Evolutionary conservation across 495 filamentous ascomycete species (phyloP).

Genomic region (Xylaria nigripes): DNA sequence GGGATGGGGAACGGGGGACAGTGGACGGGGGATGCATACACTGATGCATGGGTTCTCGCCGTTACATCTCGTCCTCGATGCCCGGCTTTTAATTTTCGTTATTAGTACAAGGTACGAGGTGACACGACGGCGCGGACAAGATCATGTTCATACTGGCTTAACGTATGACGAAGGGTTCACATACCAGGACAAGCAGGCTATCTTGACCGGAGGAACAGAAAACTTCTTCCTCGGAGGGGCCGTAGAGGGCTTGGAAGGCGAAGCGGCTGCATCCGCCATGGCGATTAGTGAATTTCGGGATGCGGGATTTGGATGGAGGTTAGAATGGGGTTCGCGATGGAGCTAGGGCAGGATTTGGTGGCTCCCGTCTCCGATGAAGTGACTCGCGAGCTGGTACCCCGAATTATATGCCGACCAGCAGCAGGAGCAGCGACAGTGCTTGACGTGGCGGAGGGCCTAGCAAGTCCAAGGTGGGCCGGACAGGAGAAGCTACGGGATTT

Average conservation of each 20-base stretch:
- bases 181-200: constrained; percentile 56
- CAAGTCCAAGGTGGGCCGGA: not conserved
- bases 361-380: constrained; percentile 7
- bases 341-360: constrained; percentile 5
- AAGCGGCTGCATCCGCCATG: constrained; percentile 5
- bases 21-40: constrained; percentile 33
- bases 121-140: constrained; percentile 7
- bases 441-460: not conserved
- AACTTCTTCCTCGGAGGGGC: constrained; percentile 31
- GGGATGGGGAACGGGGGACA: not conserved
- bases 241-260: constrained; percentile 15
- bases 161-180: constrained; percentile 16
- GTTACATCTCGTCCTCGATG: constrained; percentile 51
- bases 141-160: not conserved
- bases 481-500: constrained; percentile 5
- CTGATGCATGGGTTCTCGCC: constrained; percentile 49
- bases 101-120: constrained; percentile 11
- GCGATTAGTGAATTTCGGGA: constrained; percentile 1
- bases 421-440: not conserved
- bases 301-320: not conserved
- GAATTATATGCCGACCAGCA: not conserved
- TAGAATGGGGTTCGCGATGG: constrained; percentile 5
- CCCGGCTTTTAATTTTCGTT: constrained; percentile 36
- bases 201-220: constrained; percentile 50
- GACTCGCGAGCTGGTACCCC: constrained; percentile 2